These are phyloP conservation scores for Flammula alnicola DNA, from an alignment of 1,284 basidiomycete species.

Conservation along the genomic window DNA sequence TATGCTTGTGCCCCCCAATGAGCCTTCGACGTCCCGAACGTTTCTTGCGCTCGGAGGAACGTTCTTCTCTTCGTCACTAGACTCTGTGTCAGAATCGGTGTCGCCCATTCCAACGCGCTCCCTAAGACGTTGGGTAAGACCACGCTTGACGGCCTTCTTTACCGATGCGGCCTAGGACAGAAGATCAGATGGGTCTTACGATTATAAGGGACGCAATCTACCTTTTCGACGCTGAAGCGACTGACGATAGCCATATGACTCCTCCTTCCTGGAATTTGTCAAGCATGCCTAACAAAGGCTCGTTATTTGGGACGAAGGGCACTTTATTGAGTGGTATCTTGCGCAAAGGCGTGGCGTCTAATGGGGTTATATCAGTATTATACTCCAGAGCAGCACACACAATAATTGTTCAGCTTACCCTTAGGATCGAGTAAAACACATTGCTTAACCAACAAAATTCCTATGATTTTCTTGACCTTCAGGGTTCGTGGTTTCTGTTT, in stretches of 20 bases:
- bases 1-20: constrained; percentile 29
- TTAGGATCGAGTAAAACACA: constrained; percentile 91
- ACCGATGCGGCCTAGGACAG: constrained; percentile 57
- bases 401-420: constrained; percentile 43
- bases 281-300: constrained; percentile 84
- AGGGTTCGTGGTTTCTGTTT: constrained; percentile 34
- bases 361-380: not conserved
- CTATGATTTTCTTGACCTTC: constrained; percentile 78
- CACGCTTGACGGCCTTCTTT: constrained; percentile 70
- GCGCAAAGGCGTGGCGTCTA: constrained; percentile 79
- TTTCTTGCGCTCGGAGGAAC: constrained; percentile 22
- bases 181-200: not conserved
- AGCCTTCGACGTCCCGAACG: constrained; percentile 26
- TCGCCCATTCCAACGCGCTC: constrained; percentile 71
- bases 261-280: constrained; percentile 91
- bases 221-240: constrained; percentile 61
- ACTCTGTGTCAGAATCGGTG: constrained; percentile 46
- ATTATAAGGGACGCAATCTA: constrained; percentile 26
- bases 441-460: constrained; percentile 83
- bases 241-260: constrained; percentile 93
- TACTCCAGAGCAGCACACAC: constrained; percentile 5
- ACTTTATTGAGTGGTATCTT: constrained; percentile 85
- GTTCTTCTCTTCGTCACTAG: constrained; percentile 40
- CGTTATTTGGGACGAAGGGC: constrained; percentile 84
- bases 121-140: constrained; percentile 71